Evolutionary conservation across 768 basidiomycete genomes (phyloP).

Genomic region (Steccherinum ochraceum): DNA sequence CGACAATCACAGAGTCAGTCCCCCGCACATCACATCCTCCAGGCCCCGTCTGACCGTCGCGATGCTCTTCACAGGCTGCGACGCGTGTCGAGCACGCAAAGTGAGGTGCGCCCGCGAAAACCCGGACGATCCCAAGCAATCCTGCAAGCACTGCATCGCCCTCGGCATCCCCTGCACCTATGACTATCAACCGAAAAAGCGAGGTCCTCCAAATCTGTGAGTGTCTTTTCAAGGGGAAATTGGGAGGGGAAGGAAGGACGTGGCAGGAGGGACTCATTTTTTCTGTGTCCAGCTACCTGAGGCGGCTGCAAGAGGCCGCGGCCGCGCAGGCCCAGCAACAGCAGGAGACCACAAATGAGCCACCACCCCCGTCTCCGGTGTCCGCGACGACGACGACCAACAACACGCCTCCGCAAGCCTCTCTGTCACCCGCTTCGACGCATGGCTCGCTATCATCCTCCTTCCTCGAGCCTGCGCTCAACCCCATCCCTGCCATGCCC

Average conservation of each 20-base stretch:
- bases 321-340: constrained; percentile 48
- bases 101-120: constrained; percentile 80
- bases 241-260: not conserved
- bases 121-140: constrained; percentile 66
- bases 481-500: constrained; percentile 28
- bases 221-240: constrained; percentile 15
- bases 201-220: constrained; percentile 89
- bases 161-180: constrained; percentile 84
- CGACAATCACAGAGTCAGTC: constrained; percentile 79
- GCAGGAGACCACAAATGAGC: constrained; percentile 33
- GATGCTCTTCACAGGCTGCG: constrained; percentile 65
- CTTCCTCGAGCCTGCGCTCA: constrained; percentile 49
- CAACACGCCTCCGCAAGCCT: constrained; percentile 40
- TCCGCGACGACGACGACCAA: constrained; percentile 29
- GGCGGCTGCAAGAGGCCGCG: constrained; percentile 71
- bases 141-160: constrained; percentile 83
- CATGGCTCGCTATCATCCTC: constrained; percentile 17
- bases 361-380: too few relatives aligned
- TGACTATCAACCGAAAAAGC: constrained; percentile 90
- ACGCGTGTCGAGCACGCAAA: constrained; percentile 82
- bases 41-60: constrained; percentile 18
- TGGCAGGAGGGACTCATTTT: not conserved
- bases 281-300: constrained; percentile 50
- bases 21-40: constrained; percentile 13
- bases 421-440: constrained; percentile 30